A percentile compares a stretch with the other conserved stretches of the same genome.
Conservation (phyloP, 768 basidiomycete genomes). For the Boletus tomentosulus region DNA sequence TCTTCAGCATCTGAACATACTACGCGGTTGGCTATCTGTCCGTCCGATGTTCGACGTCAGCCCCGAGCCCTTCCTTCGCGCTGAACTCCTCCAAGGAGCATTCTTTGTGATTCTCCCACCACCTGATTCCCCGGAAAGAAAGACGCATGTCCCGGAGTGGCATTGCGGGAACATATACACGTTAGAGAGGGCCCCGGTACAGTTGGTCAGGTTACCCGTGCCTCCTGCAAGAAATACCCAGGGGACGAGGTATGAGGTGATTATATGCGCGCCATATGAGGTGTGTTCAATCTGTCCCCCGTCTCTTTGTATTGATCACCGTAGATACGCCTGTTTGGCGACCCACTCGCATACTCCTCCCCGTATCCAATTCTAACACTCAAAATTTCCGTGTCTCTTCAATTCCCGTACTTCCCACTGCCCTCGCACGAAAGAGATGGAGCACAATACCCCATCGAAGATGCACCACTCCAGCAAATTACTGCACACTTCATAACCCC, state of each 20-base stretch:
- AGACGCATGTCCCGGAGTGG: constrained; percentile 49
- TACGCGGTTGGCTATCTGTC: constrained; percentile 61
- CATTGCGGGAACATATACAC: constrained; percentile 84
- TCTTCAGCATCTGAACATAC: constrained; percentile 72
- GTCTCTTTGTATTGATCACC: not conserved
- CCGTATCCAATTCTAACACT: constrained; percentile 55
- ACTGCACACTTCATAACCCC: constrained; percentile 52
- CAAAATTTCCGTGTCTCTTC: constrained; percentile 44
- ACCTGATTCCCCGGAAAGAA: constrained; percentile 26
- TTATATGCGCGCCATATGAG: constrained; percentile 84
- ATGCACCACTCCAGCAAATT: constrained; percentile 36
- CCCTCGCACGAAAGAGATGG: not conserved
- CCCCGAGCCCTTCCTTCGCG: constrained; percentile 44
- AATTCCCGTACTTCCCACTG: constrained; percentile 17
- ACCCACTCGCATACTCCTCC: constrained; percentile 45
- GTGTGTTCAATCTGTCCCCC: constrained; percentile 30
- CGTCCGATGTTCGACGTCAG: constrained; percentile 36
- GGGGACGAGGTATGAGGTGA: constrained; percentile 54
- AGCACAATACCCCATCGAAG: not conserved
- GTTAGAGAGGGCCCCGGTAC: constrained; percentile 49
- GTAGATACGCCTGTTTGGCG: constrained; percentile 82
- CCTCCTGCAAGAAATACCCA: constrained; percentile 32
- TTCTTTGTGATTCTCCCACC: constrained; percentile 68
- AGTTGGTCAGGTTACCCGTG: constrained; percentile 46
- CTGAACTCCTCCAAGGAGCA: constrained; percentile 66